Evolutionary conservation across 768 basidiomycete genomes (phyloP), one percentile per base, ranked within the genome.

Genomic region (Suillus lakei): DNA sequence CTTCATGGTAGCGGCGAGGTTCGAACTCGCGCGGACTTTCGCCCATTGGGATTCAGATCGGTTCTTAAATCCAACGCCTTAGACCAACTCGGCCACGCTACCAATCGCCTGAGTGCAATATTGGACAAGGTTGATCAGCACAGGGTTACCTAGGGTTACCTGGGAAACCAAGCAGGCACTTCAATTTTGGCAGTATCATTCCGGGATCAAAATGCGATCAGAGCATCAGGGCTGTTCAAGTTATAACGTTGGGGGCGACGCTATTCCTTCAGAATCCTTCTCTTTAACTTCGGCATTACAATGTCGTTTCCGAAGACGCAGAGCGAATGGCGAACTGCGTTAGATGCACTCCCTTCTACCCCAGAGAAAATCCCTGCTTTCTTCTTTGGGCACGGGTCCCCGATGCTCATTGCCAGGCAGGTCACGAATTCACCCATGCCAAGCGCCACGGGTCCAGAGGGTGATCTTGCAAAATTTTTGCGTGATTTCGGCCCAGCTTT

Each of bases 51-150:
- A 91, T 84, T 86, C 89, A 89, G 73, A 77, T 71, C 38, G 34
- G 62, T 28, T 68, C 90, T 91, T 92, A 91, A 91, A 90, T 90
- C 90, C 89, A 90, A 91, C 90, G 88, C 90, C 90, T 91, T 91
- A 91, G 89, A 91, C 89, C 90, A 81, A 90, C 90, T 91, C 90
- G 90, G 90, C 88, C 90, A 91, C 87, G 85, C 86, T 87, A 82
- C 83, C 83, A 67, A 80, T 71, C 76, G 65, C 41, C 68, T 67
- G 41, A 26, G 63, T 0, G 1, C 26, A 12, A 7, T 7, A 5
- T 34, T 12, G 12, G 21, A 13, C 12, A n/a, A 4, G 13, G 1
- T 32, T 54, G 6, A 54, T 34, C 32, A 32, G 30, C 21, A 9
- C 4, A 10, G 30, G 28, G 30, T n/a, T n/a, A n/a, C 44, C 23